These are phyloP conservation scores for Phylloporus scabripes DNA, from an alignment of 768 basidiomycete species.

Conservation along the genomic window DNA sequence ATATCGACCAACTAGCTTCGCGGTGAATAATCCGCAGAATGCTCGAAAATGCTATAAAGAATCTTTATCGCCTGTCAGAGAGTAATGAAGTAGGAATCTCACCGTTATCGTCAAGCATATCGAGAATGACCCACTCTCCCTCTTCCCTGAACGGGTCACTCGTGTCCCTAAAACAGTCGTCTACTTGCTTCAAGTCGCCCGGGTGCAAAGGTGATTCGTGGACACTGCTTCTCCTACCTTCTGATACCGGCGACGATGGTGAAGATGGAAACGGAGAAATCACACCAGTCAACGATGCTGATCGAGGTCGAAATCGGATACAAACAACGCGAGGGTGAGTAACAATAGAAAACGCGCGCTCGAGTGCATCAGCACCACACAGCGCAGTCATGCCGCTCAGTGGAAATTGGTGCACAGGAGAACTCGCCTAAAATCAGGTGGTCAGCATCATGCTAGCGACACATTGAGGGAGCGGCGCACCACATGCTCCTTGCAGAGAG, in stretches of 20 bases:
- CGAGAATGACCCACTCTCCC: constrained; percentile 49
- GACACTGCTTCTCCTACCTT: constrained; percentile 4
- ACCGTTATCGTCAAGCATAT: constrained; percentile 47
- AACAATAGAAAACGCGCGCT: constrained; percentile 21
- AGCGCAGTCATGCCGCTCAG: constrained; percentile 39
- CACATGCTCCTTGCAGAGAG: constrained; percentile 46
- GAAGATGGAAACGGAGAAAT: constrained; percentile 17
- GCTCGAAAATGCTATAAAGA: constrained; percentile 38
- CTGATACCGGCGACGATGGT: constrained; percentile 25
- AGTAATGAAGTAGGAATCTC: neutral
- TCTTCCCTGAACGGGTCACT: constrained; percentile 15
- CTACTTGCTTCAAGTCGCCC: constrained; percentile 1
- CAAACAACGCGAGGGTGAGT: constrained; percentile 34
- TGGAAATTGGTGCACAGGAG: constrained; percentile 36
- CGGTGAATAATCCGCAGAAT: constrained; percentile 52
- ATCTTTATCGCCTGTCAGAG: neutral
- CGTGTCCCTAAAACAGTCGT: constrained; percentile 1
- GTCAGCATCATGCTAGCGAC: constrained; percentile 1
- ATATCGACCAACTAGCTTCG: constrained; percentile 29
- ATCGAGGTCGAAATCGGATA: constrained; percentile 32
- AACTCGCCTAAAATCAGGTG: constrained; percentile 31
- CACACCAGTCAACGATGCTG: neutral
- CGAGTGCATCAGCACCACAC: constrained; percentile 41
- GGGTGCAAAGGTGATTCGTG: neutral
- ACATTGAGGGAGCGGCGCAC: constrained; percentile 33